These are phyloP conservation scores for Boletus speciosus DNA, from an alignment of 768 basidiomycete genomes.

Conservation along the genomic window DNA sequence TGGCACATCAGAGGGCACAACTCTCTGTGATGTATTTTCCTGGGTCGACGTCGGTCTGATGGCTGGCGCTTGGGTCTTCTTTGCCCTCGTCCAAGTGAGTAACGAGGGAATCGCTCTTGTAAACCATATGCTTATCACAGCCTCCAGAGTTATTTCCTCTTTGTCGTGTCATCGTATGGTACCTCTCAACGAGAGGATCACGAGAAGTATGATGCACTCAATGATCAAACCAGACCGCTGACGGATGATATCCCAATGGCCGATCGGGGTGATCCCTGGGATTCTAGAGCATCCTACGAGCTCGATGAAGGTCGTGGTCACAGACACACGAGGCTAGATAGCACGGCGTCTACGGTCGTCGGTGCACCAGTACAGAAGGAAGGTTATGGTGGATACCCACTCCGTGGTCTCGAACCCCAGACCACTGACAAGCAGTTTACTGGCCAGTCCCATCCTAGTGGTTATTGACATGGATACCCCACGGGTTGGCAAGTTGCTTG, in stretches of 20 bases:
- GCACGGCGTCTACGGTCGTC: conserved; percentile 57
- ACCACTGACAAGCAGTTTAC: conserved; percentile 30
- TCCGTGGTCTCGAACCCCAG: conserved; percentile 32
- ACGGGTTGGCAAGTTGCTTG: background rate
- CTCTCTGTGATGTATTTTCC: conserved; percentile 84
- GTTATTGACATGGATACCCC: conserved; percentile 27
- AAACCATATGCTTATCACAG: conserved; percentile 1
- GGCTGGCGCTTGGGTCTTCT: conserved; percentile 80
- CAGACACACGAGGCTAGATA: conserved; percentile 52
- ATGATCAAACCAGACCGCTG: conserved; percentile 52
- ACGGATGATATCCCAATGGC: conserved; percentile 62
- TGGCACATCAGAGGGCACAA: conserved; percentile 50
- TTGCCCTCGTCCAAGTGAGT: conserved; percentile 74
- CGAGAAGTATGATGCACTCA: conserved; percentile 71
- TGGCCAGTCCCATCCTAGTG: conserved; percentile 43
- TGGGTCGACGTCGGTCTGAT: conserved; percentile 93
- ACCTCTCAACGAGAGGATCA: conserved; percentile 75
- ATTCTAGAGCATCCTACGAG: conserved; percentile 51
- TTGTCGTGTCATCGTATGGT: conserved; percentile 62
- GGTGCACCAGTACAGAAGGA: conserved; percentile 48
- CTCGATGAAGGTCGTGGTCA: conserved; percentile 36
- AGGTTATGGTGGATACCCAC: conserved; percentile 31
- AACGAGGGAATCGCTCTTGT: background rate
- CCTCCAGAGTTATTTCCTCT: conserved; percentile 45
- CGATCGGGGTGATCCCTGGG: conserved; percentile 68